Evolutionary conservation across 139 green algal species (phyloP), one percentile per base, ranked within the genome.

Genomic region (Ettlia oleoabundans): DNA sequence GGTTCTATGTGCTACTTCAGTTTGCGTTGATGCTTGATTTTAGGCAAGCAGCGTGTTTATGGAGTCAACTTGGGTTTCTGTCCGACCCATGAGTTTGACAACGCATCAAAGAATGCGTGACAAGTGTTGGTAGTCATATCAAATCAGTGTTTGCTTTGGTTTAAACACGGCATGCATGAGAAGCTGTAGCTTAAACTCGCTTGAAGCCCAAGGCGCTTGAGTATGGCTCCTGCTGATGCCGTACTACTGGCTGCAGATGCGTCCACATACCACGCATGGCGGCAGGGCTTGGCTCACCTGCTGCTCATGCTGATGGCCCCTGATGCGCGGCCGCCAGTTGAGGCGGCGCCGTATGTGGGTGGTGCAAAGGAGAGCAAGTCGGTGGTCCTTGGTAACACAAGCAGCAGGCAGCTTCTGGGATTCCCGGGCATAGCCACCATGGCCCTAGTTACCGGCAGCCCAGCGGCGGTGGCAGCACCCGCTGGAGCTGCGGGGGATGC

Each of bases 181-280:
- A n/a, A n/a, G n/a, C n/a, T n/a, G n/a, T n/a, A n/a, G n/a, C n/a
- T n/a, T n/a, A n/a, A n/a, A n/a, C n/a, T n/a, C n/a, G n/a, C n/a
- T n/a, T n/a, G n/a, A n/a, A n/a, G n/a, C n/a, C n/a, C n/a, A n/a
- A n/a, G n/a, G n/a, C n/a, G n/a, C n/a, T n/a, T n/a, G n/a, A n/a
- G n/a, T 43, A 7, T 32, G 30, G 15, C 64, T 41, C 64, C 64
- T 47, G 64, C 64, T 28, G 32, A 18, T 68, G 64, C 64, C 64
- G 30, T 21, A 61, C 67, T 15, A 58, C 47, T 58, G n/a, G 19
- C 15, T 35, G 43, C 64, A 76, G 69, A 80, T 28, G 6, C 38
- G n/a, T 47, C 47, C 61, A 84, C 69, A 26, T 81, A 86, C 47
- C 28, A 52, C 15, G 73, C 63, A 2, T 87, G 82, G 82, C 77